Evolutionary conservation across 805 yeast genomes (phyloP), one percentile per base, ranked within the genome.

Genomic region (Candida ipomoeae): DNA sequence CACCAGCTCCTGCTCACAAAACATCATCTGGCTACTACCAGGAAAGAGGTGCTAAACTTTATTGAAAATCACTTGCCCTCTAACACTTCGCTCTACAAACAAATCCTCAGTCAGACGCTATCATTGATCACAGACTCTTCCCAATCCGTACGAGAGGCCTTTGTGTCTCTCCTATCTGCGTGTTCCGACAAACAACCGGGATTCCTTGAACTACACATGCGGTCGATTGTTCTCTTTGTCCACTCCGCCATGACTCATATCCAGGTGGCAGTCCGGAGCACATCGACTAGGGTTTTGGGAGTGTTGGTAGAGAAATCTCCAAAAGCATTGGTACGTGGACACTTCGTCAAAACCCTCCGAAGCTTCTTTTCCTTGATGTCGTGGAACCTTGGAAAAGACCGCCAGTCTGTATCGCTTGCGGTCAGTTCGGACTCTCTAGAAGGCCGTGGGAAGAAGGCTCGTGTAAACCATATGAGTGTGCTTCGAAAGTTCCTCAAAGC

Each of bases 181-280:
- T 71, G 83, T 33, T 79, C 82, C 2, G 60, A 64, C 13, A 66
- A 67, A 23, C 84, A 82, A 56, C 75, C 79, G 0, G 80, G 81
- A 3, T 70, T 86, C 26, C 67, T 86, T 52, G 80, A 79, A 49
- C 65, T 86, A 23, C 89, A 86, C 70, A 71, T 83, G 60, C 69
- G 82, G 53, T 68, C 73, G 18, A 62, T 86, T 48, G 77, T 87
- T n/a, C 74, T 92, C 31, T 91, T 86, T 64, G 75, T 92, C 15
- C 87, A 86, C 58, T 85, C 92, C 47, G 95, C 96, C 3, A 92
- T 94, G 97, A 87, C 97, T 15, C 97, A 94, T 64, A 86, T 94
- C 38, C 79, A 79, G 31, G 83, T 89, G 1, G 82, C 81, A 3
- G 83, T 94, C 26, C 78, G 96, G 49, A 79, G 81, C 41, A 90